These are phyloP conservation scores for Abrus pulchellus DNA, from an alignment of 306 rosid species.

Conservation along the genomic window DNA sequence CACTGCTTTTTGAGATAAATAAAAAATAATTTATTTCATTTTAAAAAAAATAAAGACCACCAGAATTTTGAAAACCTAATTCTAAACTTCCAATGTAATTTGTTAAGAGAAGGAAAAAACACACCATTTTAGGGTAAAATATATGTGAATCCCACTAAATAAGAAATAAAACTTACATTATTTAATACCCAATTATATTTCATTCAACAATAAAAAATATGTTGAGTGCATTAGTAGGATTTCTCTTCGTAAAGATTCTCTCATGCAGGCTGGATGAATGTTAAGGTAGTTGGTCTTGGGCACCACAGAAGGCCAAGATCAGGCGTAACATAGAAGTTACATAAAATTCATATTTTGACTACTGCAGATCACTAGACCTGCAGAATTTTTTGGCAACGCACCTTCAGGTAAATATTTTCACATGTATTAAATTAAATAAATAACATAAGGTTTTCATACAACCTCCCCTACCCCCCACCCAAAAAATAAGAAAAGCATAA, in stretches of 20 bases:
- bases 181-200: not conserved
- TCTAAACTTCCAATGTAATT: not conserved
- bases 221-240: no score
- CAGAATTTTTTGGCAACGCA: slow-evolving; percentile 23
- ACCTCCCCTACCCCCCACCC: not conserved
- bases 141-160: no score
- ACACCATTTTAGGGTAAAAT: no score
- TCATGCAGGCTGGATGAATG: not conserved
- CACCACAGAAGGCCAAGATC: not conserved
- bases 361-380: not conserved
- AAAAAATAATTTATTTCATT: no score
- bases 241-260: not conserved
- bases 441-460: slow-evolving; percentile 36
- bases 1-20: no score
- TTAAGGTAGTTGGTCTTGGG: no score
- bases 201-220: not conserved
- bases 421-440: slow-evolving; percentile 16
- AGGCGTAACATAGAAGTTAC: not conserved
- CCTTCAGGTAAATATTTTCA: slow-evolving; percentile 9
- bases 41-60: no score
- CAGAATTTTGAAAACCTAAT: not conserved
- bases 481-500: not conserved
- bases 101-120: no score
- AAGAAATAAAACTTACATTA: not conserved
- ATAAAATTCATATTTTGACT: not conserved